Evolutionary conservation across 805 yeast genomes (phyloP).

Genomic region (Lipomyces sp.): DNA sequence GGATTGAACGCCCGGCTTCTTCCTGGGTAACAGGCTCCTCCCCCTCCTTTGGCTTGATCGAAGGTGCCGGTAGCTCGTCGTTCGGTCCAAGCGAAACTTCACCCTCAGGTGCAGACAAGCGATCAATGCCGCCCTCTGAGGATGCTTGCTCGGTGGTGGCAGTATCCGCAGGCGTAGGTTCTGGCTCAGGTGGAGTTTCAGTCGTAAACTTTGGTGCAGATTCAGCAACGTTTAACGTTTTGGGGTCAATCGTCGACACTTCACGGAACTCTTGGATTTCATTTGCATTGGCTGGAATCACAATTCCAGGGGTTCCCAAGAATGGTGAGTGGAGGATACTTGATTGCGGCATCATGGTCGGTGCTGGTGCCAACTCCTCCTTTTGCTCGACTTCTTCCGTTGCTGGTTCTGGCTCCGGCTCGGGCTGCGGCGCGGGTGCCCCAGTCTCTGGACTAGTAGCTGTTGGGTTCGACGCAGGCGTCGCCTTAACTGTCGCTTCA

Average conservation of each 20-base stretch:
- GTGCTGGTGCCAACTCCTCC: constrained; percentile 11
- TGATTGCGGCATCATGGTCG: constrained; percentile 13
- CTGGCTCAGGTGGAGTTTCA: constrained; percentile 4
- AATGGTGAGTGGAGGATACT: constrained; percentile 14
- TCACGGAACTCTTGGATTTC: constrained; percentile 68
- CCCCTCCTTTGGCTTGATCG: neutral
- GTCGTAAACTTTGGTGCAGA: neutral
- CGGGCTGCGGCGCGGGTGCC: constrained; percentile 1
- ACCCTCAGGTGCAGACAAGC: neutral
- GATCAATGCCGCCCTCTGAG: neutral
- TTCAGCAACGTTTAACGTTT: constrained; percentile 9
- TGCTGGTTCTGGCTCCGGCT: neutral
- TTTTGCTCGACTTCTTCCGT: neutral
- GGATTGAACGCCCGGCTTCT: constrained; percentile 62
- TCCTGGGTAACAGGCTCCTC: constrained; percentile 13
- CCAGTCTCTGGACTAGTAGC: neutral
- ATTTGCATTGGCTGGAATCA: constrained; percentile 63
- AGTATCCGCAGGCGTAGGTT: neutral
- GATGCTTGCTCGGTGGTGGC: constrained; percentile 7
- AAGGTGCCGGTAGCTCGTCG: constrained; percentile 6
- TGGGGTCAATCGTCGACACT: constrained; percentile 50
- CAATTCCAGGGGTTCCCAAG: constrained; percentile 64
- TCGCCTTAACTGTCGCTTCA: neutral
- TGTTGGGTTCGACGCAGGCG: neutral
- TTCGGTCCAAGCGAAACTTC: neutral